Percentiles rank a stretch among this genome's conserved stretches.
Conservation (phyloP, 2,329 filamentous ascomycete genomes). For the Penicillium glabrum region DNA sequence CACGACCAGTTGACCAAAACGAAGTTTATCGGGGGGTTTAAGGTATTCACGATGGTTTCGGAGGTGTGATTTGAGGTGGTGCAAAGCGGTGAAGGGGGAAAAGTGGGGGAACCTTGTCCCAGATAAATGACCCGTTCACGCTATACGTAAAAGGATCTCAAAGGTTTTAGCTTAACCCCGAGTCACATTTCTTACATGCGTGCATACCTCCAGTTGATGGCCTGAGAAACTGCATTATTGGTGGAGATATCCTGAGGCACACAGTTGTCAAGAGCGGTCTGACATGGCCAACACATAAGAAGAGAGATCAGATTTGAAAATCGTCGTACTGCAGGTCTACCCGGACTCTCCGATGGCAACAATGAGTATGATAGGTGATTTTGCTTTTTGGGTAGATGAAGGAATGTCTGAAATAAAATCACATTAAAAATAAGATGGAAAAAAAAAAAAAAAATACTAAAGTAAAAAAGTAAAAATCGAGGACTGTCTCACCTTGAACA, state of each 20-base stretch:
- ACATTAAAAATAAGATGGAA: neutral
- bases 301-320: constrained; percentile 9
- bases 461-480: neutral
- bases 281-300: constrained; percentile 2
- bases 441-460: neutral
- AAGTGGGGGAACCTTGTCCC: neutral
- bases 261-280: constrained; percentile 8
- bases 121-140: no score
- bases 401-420: neutral
- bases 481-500: neutral
- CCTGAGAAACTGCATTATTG: neutral
- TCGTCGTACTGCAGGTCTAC: constrained; percentile 4
- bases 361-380: neutral
- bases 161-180: no score
- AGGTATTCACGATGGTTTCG: neutral
- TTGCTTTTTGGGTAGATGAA: neutral
- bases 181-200: no score
- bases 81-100: constrained; percentile 9
- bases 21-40: constrained; percentile 14
- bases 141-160: no score
- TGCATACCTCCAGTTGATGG: neutral
- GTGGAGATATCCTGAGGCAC: neutral
- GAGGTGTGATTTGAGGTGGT: constrained; percentile 1
- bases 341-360: constrained; percentile 3
- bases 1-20: constrained; percentile 27